These are phyloP conservation scores for Heritiera fomes DNA, from an alignment of 345 rosid genomes.

Conservation along the genomic window DNA sequence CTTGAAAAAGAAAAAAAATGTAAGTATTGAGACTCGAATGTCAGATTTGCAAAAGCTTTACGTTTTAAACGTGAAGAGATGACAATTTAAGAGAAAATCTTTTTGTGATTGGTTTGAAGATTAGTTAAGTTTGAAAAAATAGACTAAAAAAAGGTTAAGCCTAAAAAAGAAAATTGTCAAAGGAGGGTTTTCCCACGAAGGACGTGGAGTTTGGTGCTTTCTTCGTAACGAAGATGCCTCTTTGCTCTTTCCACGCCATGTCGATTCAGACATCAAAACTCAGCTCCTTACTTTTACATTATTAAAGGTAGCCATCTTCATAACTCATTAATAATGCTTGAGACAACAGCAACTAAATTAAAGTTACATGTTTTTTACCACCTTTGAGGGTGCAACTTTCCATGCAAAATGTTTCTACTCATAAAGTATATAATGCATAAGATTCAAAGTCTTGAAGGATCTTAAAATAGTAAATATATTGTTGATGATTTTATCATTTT, in stretches of 20 bases:
- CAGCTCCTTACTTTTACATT: background rate
- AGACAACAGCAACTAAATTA: background rate
- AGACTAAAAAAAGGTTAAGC: background rate
- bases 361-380: background rate
- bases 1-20: too few species aligned
- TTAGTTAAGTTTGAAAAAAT: background rate
- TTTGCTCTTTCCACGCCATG: slow-evolving; percentile 6
- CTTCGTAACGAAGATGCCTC: background rate
- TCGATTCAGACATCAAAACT: background rate
- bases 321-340: background rate
- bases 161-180: background rate
- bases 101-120: background rate
- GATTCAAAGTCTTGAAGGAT: background rate
- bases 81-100: too few species aligned
- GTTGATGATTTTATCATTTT: too few species aligned
- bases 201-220: background rate
- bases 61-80: too few species aligned
- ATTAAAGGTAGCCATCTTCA: background rate
- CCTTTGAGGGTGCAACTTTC: background rate
- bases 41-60: too few species aligned
- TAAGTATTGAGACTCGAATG: too few species aligned
- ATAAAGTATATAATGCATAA: too few species aligned
- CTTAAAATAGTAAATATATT: too few species aligned
- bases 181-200: background rate
- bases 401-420: background rate